Evolutionary conservation across 768 basidiomycete species (phyloP).

Genomic region (Hydnomerulius pinastri): DNA sequence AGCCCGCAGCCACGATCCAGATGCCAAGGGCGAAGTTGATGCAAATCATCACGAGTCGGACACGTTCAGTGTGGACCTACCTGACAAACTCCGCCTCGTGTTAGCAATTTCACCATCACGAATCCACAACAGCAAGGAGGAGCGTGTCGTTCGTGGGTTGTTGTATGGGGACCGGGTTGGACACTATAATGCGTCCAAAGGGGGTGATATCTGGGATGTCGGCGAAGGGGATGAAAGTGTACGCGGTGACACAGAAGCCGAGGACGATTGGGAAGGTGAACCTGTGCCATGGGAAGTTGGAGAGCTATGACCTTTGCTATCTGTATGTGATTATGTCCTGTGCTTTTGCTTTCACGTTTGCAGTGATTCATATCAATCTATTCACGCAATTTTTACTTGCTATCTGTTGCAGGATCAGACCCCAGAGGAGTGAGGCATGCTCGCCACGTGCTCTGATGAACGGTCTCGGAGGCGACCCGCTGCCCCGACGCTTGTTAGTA

Average conservation of each 20-base stretch:
- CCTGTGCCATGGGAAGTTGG: constrained; percentile 81
- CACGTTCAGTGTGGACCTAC: constrained; percentile 57
- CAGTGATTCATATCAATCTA: constrained; percentile 35
- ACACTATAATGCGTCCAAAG: constrained; percentile 63
- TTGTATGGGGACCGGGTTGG: constrained; percentile 56
- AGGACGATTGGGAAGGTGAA: constrained; percentile 76
- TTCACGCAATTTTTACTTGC: constrained; percentile 25
- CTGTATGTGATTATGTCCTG: constrained; percentile 33
- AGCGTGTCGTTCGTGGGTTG: constrained; percentile 58
- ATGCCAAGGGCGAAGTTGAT: constrained; percentile 14
- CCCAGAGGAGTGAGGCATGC: constrained; percentile 18
- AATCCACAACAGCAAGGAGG: constrained; percentile 43
- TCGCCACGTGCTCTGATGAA: constrained; percentile 25
- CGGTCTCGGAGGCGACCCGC: not conserved
- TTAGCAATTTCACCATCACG: constrained; percentile 58
- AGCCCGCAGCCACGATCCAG: constrained; percentile 25
- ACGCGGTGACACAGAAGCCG: constrained; percentile 49
- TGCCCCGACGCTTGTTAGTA: constrained; percentile 1
- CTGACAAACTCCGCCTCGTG: constrained; percentile 64
- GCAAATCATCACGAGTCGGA: constrained; percentile 36
- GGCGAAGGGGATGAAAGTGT: constrained; percentile 57
- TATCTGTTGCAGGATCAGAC: constrained; percentile 22
- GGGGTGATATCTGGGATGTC: constrained; percentile 76
- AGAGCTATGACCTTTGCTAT: constrained; percentile 52
- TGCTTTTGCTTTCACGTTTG: constrained; percentile 27